phyloP scores from a whole-genome alignment of 2,329 filamentous ascomycete species.

The Cadophora gregata region DNA sequence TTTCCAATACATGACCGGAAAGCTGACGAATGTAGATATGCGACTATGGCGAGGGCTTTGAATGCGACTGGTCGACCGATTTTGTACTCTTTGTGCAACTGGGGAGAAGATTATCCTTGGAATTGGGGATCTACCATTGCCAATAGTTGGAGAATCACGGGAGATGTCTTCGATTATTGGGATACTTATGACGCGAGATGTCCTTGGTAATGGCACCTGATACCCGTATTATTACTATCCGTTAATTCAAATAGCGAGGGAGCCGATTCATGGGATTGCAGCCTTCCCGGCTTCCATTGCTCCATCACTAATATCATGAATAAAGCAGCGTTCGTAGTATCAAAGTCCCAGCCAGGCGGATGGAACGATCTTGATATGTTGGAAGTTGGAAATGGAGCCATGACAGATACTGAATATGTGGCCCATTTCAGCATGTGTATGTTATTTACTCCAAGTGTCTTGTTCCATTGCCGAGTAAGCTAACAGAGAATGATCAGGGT shows the following conservation, averaged over 20 bases:
- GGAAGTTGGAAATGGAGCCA: constrained; percentile 47
- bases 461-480: not conserved
- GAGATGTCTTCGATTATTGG: constrained; percentile 48
- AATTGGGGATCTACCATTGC: constrained; percentile 45
- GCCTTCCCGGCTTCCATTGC: constrained; percentile 44
- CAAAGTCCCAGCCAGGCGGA: constrained; percentile 41
- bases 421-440: constrained; percentile 43
- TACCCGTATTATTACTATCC: not conserved
- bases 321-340: constrained; percentile 41
- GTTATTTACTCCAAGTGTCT: constrained; percentile 8
- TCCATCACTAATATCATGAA: constrained; percentile 36
- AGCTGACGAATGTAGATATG: constrained; percentile 38
- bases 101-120: constrained; percentile 56
- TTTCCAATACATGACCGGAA: not conserved
- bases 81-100: constrained; percentile 51
- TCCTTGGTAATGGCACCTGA: constrained; percentile 38
- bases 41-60: constrained; percentile 45
- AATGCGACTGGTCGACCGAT: constrained; percentile 47
- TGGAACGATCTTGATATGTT: constrained; percentile 46
- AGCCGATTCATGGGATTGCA: constrained; percentile 43
- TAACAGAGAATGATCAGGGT: constrained; percentile 32
- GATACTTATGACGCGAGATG: constrained; percentile 48
- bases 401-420: constrained; percentile 47
- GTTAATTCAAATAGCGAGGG: constrained; percentile 45
- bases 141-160: constrained; percentile 48